Percentiles rank a stretch among this genome's conserved stretches.
Evolutionary conservation across 257 asterid species (phyloP).

Genomic region (Prunella vulgaris): DNA sequence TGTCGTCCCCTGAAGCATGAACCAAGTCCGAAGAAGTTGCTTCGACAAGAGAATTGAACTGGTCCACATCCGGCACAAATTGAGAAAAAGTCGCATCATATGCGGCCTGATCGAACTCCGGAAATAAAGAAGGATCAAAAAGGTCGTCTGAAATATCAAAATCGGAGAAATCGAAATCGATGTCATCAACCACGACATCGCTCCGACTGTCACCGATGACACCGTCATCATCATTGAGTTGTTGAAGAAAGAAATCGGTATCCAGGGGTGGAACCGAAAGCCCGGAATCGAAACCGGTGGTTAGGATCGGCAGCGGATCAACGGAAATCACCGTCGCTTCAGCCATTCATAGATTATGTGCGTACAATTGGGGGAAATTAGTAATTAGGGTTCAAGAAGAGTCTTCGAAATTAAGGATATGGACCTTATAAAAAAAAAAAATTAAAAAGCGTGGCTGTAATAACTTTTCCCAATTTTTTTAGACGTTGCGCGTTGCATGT

Average conservation of each 20-base stretch:
- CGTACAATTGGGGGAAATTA: background rate
- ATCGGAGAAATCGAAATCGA: background rate
- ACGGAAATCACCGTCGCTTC: slow-evolving; percentile 30
- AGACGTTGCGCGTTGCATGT: too few species aligned
- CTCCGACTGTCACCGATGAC: slow-evolving; percentile 6
- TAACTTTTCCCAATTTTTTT: too few species aligned
- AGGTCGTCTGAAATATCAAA: slow-evolving; percentile 29
- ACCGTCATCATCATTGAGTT: slow-evolving; percentile 16
- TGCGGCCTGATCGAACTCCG: slow-evolving; percentile 23
- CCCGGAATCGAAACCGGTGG: slow-evolving; percentile 28
- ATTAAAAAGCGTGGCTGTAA: too few species aligned
- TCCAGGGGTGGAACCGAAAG: slow-evolving; percentile 56
- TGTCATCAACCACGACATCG: slow-evolving; percentile 27
- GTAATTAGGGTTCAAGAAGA: slow-evolving; percentile 14
- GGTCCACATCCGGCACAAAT: slow-evolving; percentile 21
- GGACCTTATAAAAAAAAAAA: too few species aligned
- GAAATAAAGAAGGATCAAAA: slow-evolving; percentile 17
- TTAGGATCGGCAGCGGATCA: slow-evolving; percentile 20
- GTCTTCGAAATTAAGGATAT: background rate
- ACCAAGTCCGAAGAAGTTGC: slow-evolving; percentile 31
- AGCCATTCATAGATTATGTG: slow-evolving; percentile 28
- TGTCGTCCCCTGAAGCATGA: slow-evolving; percentile 20
- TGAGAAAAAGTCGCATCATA: slow-evolving; percentile 12
- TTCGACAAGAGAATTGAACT: slow-evolving; percentile 24
- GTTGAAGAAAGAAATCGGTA: slow-evolving; percentile 36